Conservation (phyloP, 495 filamentous ascomycete genomes). For the Stereocaulon alpinum region DNA sequence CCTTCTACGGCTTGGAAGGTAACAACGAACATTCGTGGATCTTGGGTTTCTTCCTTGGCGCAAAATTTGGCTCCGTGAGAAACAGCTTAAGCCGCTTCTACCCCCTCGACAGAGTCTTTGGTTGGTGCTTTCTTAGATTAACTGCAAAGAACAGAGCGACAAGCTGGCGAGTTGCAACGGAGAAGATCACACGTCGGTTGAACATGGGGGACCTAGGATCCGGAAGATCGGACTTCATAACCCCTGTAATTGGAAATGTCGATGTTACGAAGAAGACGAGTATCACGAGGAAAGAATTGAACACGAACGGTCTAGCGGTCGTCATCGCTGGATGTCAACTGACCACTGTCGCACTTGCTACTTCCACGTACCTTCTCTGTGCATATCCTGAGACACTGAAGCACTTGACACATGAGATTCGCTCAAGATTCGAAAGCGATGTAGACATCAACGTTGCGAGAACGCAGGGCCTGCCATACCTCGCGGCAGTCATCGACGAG, state of each 20-base stretch:
- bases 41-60: constrained; percentile 13
- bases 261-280: constrained; percentile 11
- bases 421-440: no score
- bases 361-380: constrained; percentile 17
- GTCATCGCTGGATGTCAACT: constrained; percentile 20
- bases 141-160: constrained; percentile 7
- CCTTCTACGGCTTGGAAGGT: constrained; percentile 13
- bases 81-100: constrained; percentile 12
- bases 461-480: no score
- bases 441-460: no score
- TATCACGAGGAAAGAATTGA: constrained; percentile 15
- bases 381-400: constrained; percentile 6
- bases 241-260: constrained; percentile 6
- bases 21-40: constrained; percentile 15
- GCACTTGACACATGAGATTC: constrained; percentile 8
- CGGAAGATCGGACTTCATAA: constrained; percentile 14
- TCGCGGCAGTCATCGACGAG: constrained; percentile 45
- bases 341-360: constrained; percentile 12
- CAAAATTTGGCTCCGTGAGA: constrained; percentile 17
- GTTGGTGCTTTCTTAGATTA: constrained; percentile 14
- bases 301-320: constrained; percentile 14
- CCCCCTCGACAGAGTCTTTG: constrained; percentile 15
- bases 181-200: constrained; percentile 16
- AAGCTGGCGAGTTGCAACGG: constrained; percentile 10
- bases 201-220: constrained; percentile 11